Evolutionary conservation across 139 green algal genomes (phyloP), one percentile per base, ranked within the genome.

Genomic region (Picochlorum sp.): DNA sequence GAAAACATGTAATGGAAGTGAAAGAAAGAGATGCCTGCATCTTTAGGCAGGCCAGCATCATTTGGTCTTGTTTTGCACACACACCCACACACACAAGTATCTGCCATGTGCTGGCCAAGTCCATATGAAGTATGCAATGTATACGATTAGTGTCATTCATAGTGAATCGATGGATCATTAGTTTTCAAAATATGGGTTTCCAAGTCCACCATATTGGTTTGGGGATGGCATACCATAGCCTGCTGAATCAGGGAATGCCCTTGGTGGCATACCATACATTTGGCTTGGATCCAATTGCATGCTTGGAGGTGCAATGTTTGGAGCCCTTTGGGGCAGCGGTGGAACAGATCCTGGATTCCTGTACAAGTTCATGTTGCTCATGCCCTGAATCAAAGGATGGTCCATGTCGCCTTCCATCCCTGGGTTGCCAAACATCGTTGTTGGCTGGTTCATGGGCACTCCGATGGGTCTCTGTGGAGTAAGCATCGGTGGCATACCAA

Each of bases 141-240:
- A 41, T 41, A 41, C 8, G 34, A 41, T 41, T 13, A 11, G 8
- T 41, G 34, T 41, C 34, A 41, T 41, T 41, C 34, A 41, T 41
- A 41, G 8, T 41, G 8, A 41, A 41, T 41, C 34, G 9, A 11
- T 41, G 8, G 34, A 41, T 54, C 47, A 54, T 54, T 54, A 54
- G 18, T 54, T 54, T 21, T 54, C 18, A 54, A 54, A 54, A 54
- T 54, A 54, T 54, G 16, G 47, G 47, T 20, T 54, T 21, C 47
- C 47, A 9, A 21, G 47, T 20, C n/a, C n/a, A 21, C n/a, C n/a
- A 10, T 54, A 54, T 21, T 54, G 47, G 47, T 21, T 54, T 20
- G 47, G 47, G 11, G n/a, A 54, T 54, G 47, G 16, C n/a, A 54
- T 54, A 20, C 47, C 34, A 41, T 41, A 41, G 34, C 8, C 8